Base-by-base conservation (phyloP, 805 yeast genomes). In the Pichia sporocuriosa region DNA sequence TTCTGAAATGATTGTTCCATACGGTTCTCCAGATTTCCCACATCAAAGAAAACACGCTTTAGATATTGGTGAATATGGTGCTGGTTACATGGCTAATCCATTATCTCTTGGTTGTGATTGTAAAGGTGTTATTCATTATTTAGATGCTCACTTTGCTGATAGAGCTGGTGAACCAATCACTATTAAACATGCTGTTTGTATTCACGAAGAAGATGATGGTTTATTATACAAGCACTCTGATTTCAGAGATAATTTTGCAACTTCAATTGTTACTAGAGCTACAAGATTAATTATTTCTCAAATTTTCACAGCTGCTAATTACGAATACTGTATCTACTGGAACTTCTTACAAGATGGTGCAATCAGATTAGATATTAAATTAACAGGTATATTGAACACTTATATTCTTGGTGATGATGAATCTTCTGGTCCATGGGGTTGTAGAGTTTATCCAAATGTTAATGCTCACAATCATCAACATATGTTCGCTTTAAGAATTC, bases 381-480 rank as follows among this genome's bases (percentile, higher is more conserved):
- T 84, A 49, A 83, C 93, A 24, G 94, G 94, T 66, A 84, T 84
- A 49, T 70, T 84, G 66, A 84, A 83, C 72, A 84, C 94, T 20
- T 81, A 69, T 59, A 61, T 75, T 44, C 68, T 81, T 48, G 77
- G 68, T 43, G 81, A 77, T 45, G 76, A 68, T 52, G 93, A 83
- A 62, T 76, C 70, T 33, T 58, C 73, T 49, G 82, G 81, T 19
- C 86, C 85, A 53, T 84, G 84, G 81, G 94, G 90, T 45, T 81
- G 90, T 25, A 69, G 71, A 53, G 90, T 84, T 40, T 83, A 82
- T 61, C 93, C 93, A 45, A 74, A 76, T 50, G 85, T 80, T 42
- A 81, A 81, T 56, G 94, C 94, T 32, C 90, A 84, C 67, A 83
- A 84, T 63, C 94, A 84, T 66, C 94, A 84, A 71, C 93, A 84